phyloP scores from a whole-genome alignment of 129 eudicot genomes.

The Chrysanthemum makinoi region DNA sequence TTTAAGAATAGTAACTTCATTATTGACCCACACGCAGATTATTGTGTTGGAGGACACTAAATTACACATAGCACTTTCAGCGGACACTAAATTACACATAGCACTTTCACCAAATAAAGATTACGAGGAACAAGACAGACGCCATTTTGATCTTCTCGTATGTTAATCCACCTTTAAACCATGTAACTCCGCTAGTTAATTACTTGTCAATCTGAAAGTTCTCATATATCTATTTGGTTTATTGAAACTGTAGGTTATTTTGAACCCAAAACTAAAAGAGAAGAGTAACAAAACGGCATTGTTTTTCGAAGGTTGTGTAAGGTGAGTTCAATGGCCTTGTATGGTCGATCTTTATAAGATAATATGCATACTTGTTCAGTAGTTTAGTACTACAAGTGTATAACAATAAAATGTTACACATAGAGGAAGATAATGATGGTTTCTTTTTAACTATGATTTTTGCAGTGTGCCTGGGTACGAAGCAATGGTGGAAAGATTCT shows the following conservation, averaged over 20 bases:
- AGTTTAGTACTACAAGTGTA: too few relatives aligned
- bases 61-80: slow-evolving; percentile 60
- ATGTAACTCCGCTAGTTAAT: neutral
- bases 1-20: too few relatives aligned
- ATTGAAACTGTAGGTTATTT: slow-evolving; percentile 57
- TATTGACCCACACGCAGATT: slow-evolving; percentile 39
- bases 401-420: too few relatives aligned
- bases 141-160: slow-evolving; percentile 89
- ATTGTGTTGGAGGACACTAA: slow-evolving; percentile 79
- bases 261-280: slow-evolving; percentile 60
- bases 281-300: slow-evolving; percentile 64
- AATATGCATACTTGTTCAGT: too few relatives aligned
- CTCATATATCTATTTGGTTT: neutral
- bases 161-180: slow-evolving; percentile 13
- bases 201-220: slow-evolving; percentile 1
- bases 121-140: slow-evolving; percentile 57
- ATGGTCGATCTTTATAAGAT: neutral
- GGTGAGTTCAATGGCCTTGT: slow-evolving; percentile 36
- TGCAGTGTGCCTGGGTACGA: slow-evolving; percentile 78
- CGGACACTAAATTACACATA: slow-evolving; percentile 63
- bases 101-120: slow-evolving; percentile 62
- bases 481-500: slow-evolving; percentile 75
- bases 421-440: neutral
- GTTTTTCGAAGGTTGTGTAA: slow-evolving; percentile 82
- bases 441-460: neutral